These are phyloP conservation scores for Onygenales sp. DNA, from an alignment of 2,329 filamentous ascomycete genomes.

Conservation along the genomic window DNA sequence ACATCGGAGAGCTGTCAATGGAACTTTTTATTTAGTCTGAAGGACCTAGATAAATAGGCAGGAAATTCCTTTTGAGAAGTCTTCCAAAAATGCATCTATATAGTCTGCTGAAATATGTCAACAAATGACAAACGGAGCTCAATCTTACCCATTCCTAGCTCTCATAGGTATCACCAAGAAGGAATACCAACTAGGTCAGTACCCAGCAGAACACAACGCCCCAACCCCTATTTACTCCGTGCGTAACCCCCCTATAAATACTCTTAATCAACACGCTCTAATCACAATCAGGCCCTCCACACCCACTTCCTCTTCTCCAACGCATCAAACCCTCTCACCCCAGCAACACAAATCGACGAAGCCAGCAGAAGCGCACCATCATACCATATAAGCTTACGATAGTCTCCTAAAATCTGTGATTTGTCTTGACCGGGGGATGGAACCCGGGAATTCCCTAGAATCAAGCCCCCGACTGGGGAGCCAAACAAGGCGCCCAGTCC, in stretches of 20 bases:
- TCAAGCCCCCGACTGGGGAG: slow-evolving; percentile 24
- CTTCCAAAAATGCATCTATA: too few relatives aligned
- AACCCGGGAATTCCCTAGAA: slow-evolving; percentile 8
- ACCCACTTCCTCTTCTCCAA: slow-evolving; percentile 13
- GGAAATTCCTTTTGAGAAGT: too few relatives aligned
- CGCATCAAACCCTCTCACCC: slow-evolving; percentile 15
- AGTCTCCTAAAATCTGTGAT: slow-evolving; percentile 1
- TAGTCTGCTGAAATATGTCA: too few relatives aligned
- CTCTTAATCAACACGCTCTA: not conserved
- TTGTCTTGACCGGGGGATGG: slow-evolving; percentile 3
- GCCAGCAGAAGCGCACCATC: slow-evolving; percentile 16
- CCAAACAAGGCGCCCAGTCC: slow-evolving; percentile 30
- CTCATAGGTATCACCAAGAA: too few relatives aligned
- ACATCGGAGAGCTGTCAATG: too few relatives aligned
- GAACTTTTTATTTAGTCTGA: too few relatives aligned
- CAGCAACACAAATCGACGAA: slow-evolving; percentile 15
- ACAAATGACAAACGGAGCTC: too few relatives aligned
- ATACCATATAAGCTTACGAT: slow-evolving; percentile 15
- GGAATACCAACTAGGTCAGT: too few relatives aligned
- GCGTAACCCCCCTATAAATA: not conserved
- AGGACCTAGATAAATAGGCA: too few relatives aligned
- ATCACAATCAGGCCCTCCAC: slow-evolving; percentile 6
- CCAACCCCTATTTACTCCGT: too few relatives aligned
- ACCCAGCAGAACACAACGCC: too few relatives aligned
- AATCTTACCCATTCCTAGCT: too few relatives aligned